These are phyloP conservation scores for Globisporangium mamillatum DNA, from an alignment of 352 stramenopile genomes.

Conservation along the genomic window DNA sequence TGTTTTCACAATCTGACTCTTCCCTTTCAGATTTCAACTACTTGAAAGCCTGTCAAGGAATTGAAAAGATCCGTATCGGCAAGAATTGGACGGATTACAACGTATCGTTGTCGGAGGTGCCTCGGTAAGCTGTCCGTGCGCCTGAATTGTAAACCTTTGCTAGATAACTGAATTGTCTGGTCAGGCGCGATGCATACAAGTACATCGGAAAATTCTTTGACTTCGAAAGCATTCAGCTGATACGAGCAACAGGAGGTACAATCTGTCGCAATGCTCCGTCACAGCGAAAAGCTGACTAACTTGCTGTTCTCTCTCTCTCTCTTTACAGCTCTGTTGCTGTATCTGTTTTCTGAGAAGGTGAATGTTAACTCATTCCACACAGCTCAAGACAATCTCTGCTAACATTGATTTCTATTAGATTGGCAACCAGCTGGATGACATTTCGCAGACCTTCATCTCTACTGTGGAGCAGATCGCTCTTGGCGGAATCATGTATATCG, in stretches of 20 bases:
- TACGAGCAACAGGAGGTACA: slow-evolving; percentile 71
- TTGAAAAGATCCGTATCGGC: slow-evolving; percentile 66
- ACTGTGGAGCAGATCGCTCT: slow-evolving; percentile 64
- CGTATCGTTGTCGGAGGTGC: slow-evolving; percentile 24
- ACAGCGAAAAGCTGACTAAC: background rate
- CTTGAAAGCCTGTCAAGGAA: slow-evolving; percentile 62
- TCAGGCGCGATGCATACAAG: slow-evolving; percentile 56
- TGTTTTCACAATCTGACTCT: background rate
- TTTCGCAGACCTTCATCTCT: slow-evolving; percentile 48
- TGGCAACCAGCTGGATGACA: slow-evolving; percentile 74
- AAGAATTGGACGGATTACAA: slow-evolving; percentile 27
- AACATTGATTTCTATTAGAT: slow-evolving; percentile 40
- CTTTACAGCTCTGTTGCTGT: slow-evolving; percentile 57
- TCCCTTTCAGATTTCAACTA: slow-evolving; percentile 70
- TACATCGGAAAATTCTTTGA: slow-evolving; percentile 78
- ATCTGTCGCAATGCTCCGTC: background rate
- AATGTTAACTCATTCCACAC: background rate
- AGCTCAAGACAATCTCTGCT: background rate
- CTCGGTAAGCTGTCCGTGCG: slow-evolving; percentile 15
- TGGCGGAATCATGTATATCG: slow-evolving; percentile 79
- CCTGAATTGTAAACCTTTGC: background rate
- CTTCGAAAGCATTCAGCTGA: slow-evolving; percentile 72
- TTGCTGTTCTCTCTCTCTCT: background rate
- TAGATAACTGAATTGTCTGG: slow-evolving; percentile 1
- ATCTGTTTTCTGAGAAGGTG: slow-evolving; percentile 72